phyloP scores from a whole-genome alignment of 2,329 filamentous ascomycete genomes.

The Monilinia vaccinii-corymbosi region DNA sequence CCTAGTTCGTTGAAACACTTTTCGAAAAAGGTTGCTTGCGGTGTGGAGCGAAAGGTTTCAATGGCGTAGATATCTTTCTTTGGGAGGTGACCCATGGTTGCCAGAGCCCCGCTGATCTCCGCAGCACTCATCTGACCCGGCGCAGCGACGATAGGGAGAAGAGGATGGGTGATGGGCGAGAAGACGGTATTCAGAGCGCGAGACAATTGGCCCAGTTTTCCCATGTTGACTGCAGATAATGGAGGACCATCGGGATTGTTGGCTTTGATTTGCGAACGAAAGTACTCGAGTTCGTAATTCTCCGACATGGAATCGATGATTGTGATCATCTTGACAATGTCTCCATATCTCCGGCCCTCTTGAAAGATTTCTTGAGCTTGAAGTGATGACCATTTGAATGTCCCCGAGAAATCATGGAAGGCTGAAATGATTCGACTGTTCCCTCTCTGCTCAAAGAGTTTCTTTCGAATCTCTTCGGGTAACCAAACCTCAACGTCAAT shows the following conservation, averaged over 20 bases:
- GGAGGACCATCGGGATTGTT: constrained; percentile 62
- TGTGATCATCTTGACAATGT: constrained; percentile 87
- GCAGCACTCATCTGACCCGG: constrained; percentile 79
- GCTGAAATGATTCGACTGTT: constrained; percentile 85
- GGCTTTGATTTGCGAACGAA: constrained; percentile 65
- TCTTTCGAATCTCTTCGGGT: constrained; percentile 62
- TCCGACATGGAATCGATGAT: constrained; percentile 74
- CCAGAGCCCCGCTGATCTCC: constrained; percentile 72
- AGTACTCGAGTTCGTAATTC: constrained; percentile 86
- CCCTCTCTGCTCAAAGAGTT: constrained; percentile 60
- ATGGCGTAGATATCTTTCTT: constrained; percentile 76
- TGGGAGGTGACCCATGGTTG: constrained; percentile 71
- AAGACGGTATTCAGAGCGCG: constrained; percentile 78
- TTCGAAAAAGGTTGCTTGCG: constrained; percentile 77
- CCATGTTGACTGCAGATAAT: constrained; percentile 81
- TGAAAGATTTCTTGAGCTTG: constrained; percentile 65
- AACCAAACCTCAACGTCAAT: constrained; percentile 85
- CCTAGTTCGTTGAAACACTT: constrained; percentile 76
- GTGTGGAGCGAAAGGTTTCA: constrained; percentile 57
- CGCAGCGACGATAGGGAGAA: constrained; percentile 75
- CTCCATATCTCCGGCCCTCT: constrained; percentile 63
- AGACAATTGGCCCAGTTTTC: constrained; percentile 75
- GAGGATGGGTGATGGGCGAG: constrained; percentile 77
- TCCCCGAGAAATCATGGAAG: constrained; percentile 80
- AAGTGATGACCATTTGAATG: constrained; percentile 71